These are phyloP conservation scores for Lepidium sativum DNA, from an alignment of 345 rosid species.

Conservation along the genomic window DNA sequence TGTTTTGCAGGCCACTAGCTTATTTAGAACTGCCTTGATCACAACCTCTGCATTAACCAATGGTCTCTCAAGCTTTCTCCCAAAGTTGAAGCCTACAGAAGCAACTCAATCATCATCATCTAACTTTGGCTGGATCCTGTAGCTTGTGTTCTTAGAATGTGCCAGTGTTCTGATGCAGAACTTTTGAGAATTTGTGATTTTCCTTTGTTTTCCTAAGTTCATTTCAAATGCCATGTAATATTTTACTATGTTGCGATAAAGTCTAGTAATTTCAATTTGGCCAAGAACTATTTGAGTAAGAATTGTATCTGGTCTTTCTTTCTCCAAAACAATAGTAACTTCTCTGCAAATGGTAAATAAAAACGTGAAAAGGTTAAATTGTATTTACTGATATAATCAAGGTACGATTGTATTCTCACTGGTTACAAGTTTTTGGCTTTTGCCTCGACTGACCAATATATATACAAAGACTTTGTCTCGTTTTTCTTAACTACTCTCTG, in stretches of 20 bases:
- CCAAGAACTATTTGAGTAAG: too few relatives aligned
- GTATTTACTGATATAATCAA: neutral
- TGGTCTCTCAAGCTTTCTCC: neutral
- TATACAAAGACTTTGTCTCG: neutral
- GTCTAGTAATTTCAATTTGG: too few relatives aligned
- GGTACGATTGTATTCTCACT: neutral
- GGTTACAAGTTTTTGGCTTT: neutral
- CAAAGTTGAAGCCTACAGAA: neutral
- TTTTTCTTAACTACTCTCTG: constrained; percentile 4
- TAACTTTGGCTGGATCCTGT: too few relatives aligned
- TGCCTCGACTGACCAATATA: constrained; percentile 2
- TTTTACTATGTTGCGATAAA: too few relatives aligned
- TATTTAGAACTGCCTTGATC: constrained; percentile 9
- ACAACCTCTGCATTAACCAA: neutral
- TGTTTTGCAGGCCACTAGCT: neutral
- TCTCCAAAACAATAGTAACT: neutral
- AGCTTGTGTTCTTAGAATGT: too few relatives aligned
- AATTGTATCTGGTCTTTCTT: too few relatives aligned
- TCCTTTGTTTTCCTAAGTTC: too few relatives aligned
- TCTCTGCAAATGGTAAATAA: neutral
- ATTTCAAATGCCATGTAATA: too few relatives aligned
- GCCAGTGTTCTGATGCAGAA: too few relatives aligned
- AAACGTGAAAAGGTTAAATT: neutral
- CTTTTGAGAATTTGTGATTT: too few relatives aligned
- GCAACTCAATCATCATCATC: neutral